These are phyloP conservation scores for Thermochaetoides dissita DNA, from an alignment of 2,329 filamentous ascomycete genomes.

Conservation along the genomic window DNA sequence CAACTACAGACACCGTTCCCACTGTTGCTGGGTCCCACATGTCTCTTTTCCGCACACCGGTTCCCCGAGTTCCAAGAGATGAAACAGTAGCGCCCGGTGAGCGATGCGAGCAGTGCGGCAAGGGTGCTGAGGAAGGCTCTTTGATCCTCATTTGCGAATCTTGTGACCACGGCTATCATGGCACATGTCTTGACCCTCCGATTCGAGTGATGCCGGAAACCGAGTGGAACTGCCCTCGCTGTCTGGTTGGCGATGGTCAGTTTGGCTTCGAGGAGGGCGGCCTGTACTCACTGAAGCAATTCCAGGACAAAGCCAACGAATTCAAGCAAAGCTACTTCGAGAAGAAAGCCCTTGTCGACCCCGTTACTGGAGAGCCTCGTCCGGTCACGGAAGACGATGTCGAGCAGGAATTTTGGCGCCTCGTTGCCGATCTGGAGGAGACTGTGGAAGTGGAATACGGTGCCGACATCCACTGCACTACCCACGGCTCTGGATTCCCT, in stretches of 20 bases:
- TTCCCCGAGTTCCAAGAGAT: slow-evolving; percentile 49
- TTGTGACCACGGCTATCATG: slow-evolving; percentile 80
- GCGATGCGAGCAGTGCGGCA: slow-evolving; percentile 79
- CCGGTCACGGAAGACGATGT: slow-evolving; percentile 90
- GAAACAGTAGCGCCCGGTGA: slow-evolving; percentile 33
- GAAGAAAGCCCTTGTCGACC: slow-evolving; percentile 77
- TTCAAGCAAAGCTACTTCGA: slow-evolving; percentile 94
- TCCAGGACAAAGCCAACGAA: slow-evolving; percentile 87
- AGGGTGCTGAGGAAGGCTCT: slow-evolving; percentile 51
- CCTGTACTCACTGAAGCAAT: slow-evolving; percentile 86
- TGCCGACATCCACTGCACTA: slow-evolving; percentile 94
- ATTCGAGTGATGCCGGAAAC: slow-evolving; percentile 62
- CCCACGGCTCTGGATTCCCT: slow-evolving; percentile 91
- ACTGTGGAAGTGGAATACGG: slow-evolving; percentile 97
- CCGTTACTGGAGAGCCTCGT: slow-evolving; percentile 63
- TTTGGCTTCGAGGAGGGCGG: slow-evolving; percentile 97
- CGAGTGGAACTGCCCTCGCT: slow-evolving; percentile 94
- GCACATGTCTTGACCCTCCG: slow-evolving; percentile 75
- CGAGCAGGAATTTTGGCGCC: slow-evolving; percentile 89
- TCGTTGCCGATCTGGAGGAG: slow-evolving; percentile 87
- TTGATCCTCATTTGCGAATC: slow-evolving; percentile 74
- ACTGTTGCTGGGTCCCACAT: slow-evolving; percentile 95
- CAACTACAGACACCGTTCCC: slow-evolving; percentile 45
- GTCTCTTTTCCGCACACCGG: slow-evolving; percentile 77
- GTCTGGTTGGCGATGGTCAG: slow-evolving; percentile 87